Evolutionary conservation across 2,329 filamentous ascomycete species (phyloP).

Genomic region (Aspergillus luchuensis): DNA sequence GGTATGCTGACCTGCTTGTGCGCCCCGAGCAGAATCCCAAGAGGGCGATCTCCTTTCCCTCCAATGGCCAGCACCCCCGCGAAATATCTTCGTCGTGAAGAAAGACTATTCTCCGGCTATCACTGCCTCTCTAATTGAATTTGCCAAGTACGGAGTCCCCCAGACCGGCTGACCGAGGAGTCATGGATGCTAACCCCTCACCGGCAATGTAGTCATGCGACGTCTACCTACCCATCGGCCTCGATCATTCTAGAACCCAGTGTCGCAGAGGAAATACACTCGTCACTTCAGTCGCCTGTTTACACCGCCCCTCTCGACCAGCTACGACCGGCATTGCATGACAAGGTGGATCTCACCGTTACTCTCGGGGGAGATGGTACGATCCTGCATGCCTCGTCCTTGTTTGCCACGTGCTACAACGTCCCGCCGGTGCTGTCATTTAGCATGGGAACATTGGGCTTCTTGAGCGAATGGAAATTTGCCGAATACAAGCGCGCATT

Average conservation of each 20-base stretch:
- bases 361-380: slow-evolving; percentile 94
- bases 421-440: slow-evolving; percentile 93
- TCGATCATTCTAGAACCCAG: slow-evolving; percentile 81
- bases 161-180: neutral
- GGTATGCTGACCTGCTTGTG: neutral
- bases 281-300: slow-evolving; percentile 70
- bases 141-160: slow-evolving; percentile 50
- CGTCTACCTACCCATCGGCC: slow-evolving; percentile 75
- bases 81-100: slow-evolving; percentile 69
- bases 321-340: slow-evolving; percentile 58
- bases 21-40: slow-evolving; percentile 51
- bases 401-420: slow-evolving; percentile 77
- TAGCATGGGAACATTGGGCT: slow-evolving; percentile 94
- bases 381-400: slow-evolving; percentile 78
- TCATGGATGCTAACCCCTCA: slow-evolving; percentile 4
- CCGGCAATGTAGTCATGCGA: slow-evolving; percentile 62
- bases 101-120: slow-evolving; percentile 62
- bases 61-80: slow-evolving; percentile 68
- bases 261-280: slow-evolving; percentile 71
- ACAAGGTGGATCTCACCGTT: slow-evolving; percentile 83
- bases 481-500: slow-evolving; percentile 89
- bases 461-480: slow-evolving; percentile 96
- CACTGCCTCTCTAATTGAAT: slow-evolving; percentile 60
- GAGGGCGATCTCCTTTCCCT: slow-evolving; percentile 64
- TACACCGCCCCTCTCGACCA: slow-evolving; percentile 53